phyloP scores from a whole-genome alignment of 2,329 filamentous ascomycete species.

The Pseudogymnoascus verrucosus region DNA sequence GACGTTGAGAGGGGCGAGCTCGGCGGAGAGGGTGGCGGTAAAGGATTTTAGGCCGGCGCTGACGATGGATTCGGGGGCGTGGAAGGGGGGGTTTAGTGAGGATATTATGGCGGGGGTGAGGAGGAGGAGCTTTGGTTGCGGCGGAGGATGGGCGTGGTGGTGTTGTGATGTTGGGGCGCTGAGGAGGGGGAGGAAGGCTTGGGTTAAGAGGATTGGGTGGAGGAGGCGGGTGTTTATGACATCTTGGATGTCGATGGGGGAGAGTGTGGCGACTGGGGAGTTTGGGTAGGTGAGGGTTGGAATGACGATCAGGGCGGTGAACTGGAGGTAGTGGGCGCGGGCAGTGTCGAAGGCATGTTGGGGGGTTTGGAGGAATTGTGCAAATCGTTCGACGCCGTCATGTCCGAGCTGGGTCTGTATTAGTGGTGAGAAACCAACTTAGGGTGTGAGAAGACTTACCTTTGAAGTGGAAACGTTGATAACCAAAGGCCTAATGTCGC shows the following conservation, averaged over 20 bases:
- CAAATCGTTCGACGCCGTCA: slow-evolving; percentile 64
- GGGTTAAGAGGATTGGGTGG: slow-evolving; percentile 79
- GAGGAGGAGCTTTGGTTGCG: slow-evolving; percentile 56
- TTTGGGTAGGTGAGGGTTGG: slow-evolving; percentile 74
- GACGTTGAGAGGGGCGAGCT: slow-evolving; percentile 68
- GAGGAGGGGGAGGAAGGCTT: slow-evolving; percentile 78
- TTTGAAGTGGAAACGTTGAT: slow-evolving; percentile 73
- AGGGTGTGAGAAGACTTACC: slow-evolving; percentile 15
- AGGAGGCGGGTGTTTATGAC: slow-evolving; percentile 88
- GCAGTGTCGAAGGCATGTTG: slow-evolving; percentile 71
- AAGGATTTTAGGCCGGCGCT: slow-evolving; percentile 82
- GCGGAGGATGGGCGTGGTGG: slow-evolving; percentile 26
- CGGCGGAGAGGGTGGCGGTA: slow-evolving; percentile 68
- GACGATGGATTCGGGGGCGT: slow-evolving; percentile 79
- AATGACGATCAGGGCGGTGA: slow-evolving; percentile 76
- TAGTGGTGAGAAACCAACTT: background rate
- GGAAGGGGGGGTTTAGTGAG: slow-evolving; percentile 71
- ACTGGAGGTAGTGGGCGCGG: slow-evolving; percentile 63
- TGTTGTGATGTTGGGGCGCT: slow-evolving; percentile 43
- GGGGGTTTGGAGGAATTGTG: slow-evolving; percentile 61
- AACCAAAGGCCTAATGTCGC: slow-evolving; percentile 73
- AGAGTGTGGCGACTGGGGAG: slow-evolving; percentile 77
- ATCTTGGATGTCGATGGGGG: slow-evolving; percentile 77
- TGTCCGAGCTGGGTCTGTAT: slow-evolving; percentile 58
- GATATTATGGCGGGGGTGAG: slow-evolving; percentile 74